phyloP scores from a whole-genome alignment of 495 filamentous ascomycete genomes.

The Trichoderma gamsii region DNA sequence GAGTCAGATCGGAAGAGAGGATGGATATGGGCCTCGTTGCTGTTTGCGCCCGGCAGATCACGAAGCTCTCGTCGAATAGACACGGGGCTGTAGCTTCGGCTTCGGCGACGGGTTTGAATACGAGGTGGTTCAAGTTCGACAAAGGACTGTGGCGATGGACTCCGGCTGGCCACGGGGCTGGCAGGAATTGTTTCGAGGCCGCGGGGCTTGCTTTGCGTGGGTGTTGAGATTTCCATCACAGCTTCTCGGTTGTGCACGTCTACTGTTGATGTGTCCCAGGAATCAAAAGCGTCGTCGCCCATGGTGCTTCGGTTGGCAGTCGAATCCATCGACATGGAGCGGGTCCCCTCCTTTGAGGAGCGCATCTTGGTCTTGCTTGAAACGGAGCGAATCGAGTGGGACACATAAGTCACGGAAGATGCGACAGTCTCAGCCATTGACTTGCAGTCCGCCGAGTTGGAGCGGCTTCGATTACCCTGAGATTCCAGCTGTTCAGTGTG shows the following conservation, averaged over 20 bases:
- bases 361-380: conserved; percentile 31
- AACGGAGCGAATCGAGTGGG: conserved; percentile 43
- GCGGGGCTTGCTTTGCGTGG: conserved; percentile 30
- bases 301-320: conserved; percentile 25
- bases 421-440: conserved; percentile 37
- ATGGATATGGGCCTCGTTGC: conserved; percentile 67
- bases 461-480: background rate
- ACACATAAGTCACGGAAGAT: conserved; percentile 49
- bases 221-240: conserved; percentile 41
- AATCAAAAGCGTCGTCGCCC: conserved; percentile 56
- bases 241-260: conserved; percentile 52
- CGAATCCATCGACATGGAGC: conserved; percentile 34
- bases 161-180: conserved; percentile 45
- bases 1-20: conserved; percentile 76
- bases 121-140: conserved; percentile 39
- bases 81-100: conserved; percentile 40
- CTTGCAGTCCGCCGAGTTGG: background rate
- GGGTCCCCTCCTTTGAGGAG: conserved; percentile 24
- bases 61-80: conserved; percentile 18
- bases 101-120: conserved; percentile 29
- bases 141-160: conserved; percentile 42
- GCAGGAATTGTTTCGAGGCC: conserved; percentile 57
- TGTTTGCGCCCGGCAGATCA: conserved; percentile 31
- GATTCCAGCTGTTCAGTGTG: conserved; percentile 23
- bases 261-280: conserved; percentile 61